Percentiles rank a stretch among this genome's conserved stretches.
Evolutionary conservation across 331 rosid species (phyloP).

Genomic region (Arachis monticola): DNA sequence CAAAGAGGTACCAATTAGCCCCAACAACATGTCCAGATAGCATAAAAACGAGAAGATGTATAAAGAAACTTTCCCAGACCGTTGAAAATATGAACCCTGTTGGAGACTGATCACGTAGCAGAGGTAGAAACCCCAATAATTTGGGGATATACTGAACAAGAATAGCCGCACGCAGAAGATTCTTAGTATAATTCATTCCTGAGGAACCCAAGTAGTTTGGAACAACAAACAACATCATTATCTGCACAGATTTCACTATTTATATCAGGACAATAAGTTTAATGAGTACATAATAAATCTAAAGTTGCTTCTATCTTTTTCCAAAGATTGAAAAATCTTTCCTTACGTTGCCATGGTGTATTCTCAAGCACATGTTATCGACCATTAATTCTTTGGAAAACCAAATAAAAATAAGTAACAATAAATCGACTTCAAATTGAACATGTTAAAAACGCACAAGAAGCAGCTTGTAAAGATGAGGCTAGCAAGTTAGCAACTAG

Average conservation of each 20-base stretch:
- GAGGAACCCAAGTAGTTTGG: constrained; percentile 51
- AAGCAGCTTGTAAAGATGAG: background rate
- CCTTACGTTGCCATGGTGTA: no score
- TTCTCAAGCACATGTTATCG: no score
- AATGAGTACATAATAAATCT: constrained; percentile 9
- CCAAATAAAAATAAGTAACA: no score
- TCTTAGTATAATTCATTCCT: constrained; percentile 76
- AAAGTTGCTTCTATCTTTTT: background rate
- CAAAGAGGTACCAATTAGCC: constrained; percentile 79
- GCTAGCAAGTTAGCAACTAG: background rate
- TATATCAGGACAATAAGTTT: constrained; percentile 20
- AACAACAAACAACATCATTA: constrained; percentile 55
- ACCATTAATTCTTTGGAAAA: no score
- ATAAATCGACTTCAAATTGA: background rate
- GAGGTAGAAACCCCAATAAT: constrained; percentile 68
- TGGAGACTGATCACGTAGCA: constrained; percentile 71
- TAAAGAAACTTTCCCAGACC: constrained; percentile 74
- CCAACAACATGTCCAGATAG: constrained; percentile 79
- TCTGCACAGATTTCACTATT: constrained; percentile 51
- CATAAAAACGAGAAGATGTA: constrained; percentile 72
- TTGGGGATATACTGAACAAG: constrained; percentile 73
- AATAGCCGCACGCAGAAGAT: constrained; percentile 61
- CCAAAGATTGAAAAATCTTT: background rate
- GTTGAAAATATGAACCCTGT: constrained; percentile 81
- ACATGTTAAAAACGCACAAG: background rate